Evolutionary conservation across 495 filamentous ascomycete genomes (phyloP), one percentile per base, ranked within the genome.

Genomic region (Neurospora pannonica): DNA sequence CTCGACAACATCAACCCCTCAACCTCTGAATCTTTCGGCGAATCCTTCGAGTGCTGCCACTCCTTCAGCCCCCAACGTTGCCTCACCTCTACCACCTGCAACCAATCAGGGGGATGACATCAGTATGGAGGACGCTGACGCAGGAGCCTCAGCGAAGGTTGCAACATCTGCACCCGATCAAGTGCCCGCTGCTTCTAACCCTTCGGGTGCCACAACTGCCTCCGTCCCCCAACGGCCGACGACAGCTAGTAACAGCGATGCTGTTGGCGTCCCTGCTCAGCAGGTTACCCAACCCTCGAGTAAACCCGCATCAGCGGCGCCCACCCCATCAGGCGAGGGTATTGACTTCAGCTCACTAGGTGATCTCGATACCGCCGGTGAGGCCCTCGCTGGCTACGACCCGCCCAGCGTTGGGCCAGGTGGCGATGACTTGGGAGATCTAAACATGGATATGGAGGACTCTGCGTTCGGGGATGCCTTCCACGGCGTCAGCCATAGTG

Each of bases 391-490:
- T 2, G 79, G 81, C n/a, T 86, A 85, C 70, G 82, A 83, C 40
- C 72, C 71, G 10, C 73, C 76, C 2, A 77, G 76, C 31, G 74
- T 79, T 17, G 82, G 80, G 62, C 81, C 73, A 3, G 82, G 77
- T 37, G 85, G 79, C 5, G 54, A 67, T 4, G 81, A 83, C 8
- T 77, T 85, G 13, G 83, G 81, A 15, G 84, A 87, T 73, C 76
- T 88, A 72, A 80, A 84, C 67, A 78, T 84, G 75, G 84, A 82
- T 21, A 83, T 88, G 84, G 86, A 88, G 74, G 87, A 89, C 77
- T 85, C 84, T 19, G 86, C 86, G 11, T 89, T 89, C 77, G 87
- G 87, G 2, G 86, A 89, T 48, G 87, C 87, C 17, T 88, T 88
- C 71, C 87, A 89, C 72, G 86, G 85, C 28, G 83, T 88, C 3